Conservation (phyloP, 208 protist species). For the Histomonas meleagridis region DNA sequence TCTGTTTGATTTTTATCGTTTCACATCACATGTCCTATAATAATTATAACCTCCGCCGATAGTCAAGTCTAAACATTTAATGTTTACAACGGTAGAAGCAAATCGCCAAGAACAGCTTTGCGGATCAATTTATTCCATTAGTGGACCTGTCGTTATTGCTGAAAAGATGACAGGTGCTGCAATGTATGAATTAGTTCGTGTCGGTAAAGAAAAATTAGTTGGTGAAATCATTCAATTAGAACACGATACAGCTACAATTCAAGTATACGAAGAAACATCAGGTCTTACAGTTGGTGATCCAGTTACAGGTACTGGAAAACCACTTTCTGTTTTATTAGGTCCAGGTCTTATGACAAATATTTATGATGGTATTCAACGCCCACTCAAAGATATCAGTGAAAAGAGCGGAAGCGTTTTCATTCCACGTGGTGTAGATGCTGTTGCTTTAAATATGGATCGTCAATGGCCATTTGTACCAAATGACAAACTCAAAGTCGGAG, state of each 20-base stretch:
- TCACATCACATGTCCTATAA: too few species aligned
- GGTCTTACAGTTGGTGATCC: constrained; percentile 97
- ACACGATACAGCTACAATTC: constrained; percentile 94
- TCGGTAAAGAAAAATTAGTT: constrained; percentile 86
- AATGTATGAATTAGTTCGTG: constrained; percentile 99
- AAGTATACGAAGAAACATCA: constrained; percentile 98
- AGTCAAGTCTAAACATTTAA: too few species aligned
- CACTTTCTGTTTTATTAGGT: constrained; percentile 96
- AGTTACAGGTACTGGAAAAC: constrained; percentile 90
- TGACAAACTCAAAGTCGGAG: constrained; percentile 63
- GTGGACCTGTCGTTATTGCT: constrained; percentile 86
- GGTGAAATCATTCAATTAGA: constrained; percentile 99
- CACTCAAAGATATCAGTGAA: constrained; percentile 87
- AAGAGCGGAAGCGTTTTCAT: constrained; percentile 90
- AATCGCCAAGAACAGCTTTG: background rate
- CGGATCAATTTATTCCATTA: background rate
- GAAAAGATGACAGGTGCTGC: constrained; percentile 91
- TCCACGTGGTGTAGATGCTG: constrained; percentile 87
- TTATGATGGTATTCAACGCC: constrained; percentile 99
- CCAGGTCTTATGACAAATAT: constrained; percentile 97
- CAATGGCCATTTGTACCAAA: constrained; percentile 82
- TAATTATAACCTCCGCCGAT: too few species aligned
- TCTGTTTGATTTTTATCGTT: too few species aligned
- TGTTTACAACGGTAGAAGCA: background rate
- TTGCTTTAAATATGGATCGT: constrained; percentile 72